Evolutionary conservation across 2,329 filamentous ascomycete species (phyloP), one percentile per base, ranked within the genome.

Genomic region (Fusarium robinianum): DNA sequence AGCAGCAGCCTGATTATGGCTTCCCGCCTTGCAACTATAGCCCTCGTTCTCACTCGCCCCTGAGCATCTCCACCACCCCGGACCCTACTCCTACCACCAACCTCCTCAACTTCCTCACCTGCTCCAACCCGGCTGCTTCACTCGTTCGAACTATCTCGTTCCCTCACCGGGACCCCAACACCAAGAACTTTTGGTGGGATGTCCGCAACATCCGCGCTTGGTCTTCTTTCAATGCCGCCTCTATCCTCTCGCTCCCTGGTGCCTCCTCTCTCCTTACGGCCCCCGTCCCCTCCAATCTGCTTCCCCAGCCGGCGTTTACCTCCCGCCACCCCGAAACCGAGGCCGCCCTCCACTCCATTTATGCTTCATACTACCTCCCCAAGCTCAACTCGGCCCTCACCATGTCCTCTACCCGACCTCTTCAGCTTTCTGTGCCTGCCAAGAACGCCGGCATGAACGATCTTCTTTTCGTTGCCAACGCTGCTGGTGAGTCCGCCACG

Each of bases 141-240:
- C 76, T 96, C 22, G 89, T 95, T 24, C 86, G 86, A 62, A 87
- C 85, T 56, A 81, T 92, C 56, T 88, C 86, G 47, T 84, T 86
- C 64, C 83, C 71, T 53, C 74, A 76, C 61, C 81, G 76, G 53
- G 87, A 83, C 66, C 84, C 77, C 62, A 80, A 77, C 69, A 85
- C 79, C 60, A 89, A 85, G 67, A 84, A 95, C 72, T 96, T 92
- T 69, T 97, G 92, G 92, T 96, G 90, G 88, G 92, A 97, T 63
- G 80, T 95, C 46, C 87, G 92, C 57, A 92, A 95, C 65, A 76
- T 96, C 55, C 83, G 88, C 51, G 79, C 83, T 50, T 96, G 92
- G 92, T 80, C 79, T 37, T 79, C 82, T 57, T 96, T 96, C 78
- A 88, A 81, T 54, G 73, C 88, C 8, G 68, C 77, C 40, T 83